These are phyloP conservation scores for Xylariomycetidae sp. DNA, from an alignment of 2,329 filamentous ascomycete genomes.

Conservation along the genomic window DNA sequence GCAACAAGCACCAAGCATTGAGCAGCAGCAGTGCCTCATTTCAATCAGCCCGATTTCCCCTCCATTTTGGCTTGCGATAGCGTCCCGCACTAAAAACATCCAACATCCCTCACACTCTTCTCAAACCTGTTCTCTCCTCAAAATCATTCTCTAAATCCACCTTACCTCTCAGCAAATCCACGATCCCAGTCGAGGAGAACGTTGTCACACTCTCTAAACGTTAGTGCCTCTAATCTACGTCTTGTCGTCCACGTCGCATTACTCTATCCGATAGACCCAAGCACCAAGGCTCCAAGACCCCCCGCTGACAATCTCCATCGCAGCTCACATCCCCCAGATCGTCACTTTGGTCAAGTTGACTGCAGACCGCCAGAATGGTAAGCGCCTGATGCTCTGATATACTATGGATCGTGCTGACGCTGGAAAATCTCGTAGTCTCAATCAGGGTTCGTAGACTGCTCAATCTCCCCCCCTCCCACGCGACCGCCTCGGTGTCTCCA, in stretches of 20 bases:
- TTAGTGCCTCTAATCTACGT: background rate
- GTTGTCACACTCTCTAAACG: background rate
- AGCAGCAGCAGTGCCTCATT: too few relatives aligned
- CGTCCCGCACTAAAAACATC: constrained; percentile 25
- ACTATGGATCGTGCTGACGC: constrained; percentile 3
- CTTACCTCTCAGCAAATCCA: background rate
- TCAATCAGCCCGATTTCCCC: constrained; percentile 23
- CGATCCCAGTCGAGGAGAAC: too few relatives aligned
- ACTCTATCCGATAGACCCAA: too few relatives aligned
- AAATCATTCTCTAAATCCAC: constrained; percentile 3
- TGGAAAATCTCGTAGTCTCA: constrained; percentile 59
- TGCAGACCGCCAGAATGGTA: constrained; percentile 25
- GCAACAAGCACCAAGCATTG: too few relatives aligned
- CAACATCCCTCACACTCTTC: constrained; percentile 16
- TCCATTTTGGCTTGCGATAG: constrained; percentile 27
- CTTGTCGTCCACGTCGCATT: background rate
- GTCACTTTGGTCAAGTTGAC: constrained; percentile 15
- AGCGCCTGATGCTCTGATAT: constrained; percentile 10
- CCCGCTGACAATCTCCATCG: constrained; percentile 22
- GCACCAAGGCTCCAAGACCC: too few relatives aligned
- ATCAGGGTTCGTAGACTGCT: constrained; percentile 63
- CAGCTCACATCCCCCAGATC: constrained; percentile 20
- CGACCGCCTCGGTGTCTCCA: too few relatives aligned
- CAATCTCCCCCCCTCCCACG: too few relatives aligned
- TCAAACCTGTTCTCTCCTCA: constrained; percentile 4